Evolutionary conservation across 352 stramenopile species (phyloP).

Genomic region (Pythium dissotocum): DNA sequence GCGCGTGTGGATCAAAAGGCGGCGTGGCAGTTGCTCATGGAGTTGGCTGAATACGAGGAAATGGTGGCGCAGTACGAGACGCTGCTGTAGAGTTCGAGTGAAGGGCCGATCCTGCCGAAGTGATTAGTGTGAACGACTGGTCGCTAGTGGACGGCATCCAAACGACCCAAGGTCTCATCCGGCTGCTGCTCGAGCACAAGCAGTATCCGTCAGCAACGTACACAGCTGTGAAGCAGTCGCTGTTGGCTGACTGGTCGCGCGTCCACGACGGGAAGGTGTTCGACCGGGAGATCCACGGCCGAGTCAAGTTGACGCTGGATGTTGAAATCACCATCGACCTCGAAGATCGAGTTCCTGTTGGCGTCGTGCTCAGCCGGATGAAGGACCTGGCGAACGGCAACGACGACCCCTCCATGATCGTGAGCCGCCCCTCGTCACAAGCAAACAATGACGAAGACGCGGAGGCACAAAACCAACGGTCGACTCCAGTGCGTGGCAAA

Average conservation of each 20-base stretch:
- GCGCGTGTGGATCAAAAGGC: slow-evolving; percentile 13
- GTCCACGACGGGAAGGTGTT: slow-evolving; percentile 3
- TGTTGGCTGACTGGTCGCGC: slow-evolving; percentile 1
- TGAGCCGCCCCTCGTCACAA: too few relatives aligned
- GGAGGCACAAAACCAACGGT: too few relatives aligned
- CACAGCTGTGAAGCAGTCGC: background rate
- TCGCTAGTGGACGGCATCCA: too few relatives aligned
- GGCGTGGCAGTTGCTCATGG: slow-evolving; percentile 16
- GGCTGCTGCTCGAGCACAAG: slow-evolving; percentile 15
- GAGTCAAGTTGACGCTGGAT: slow-evolving; percentile 15
- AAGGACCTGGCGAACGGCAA: slow-evolving; percentile 15
- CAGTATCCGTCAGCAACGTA: slow-evolving; percentile 2
- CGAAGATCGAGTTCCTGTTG: slow-evolving; percentile 10
- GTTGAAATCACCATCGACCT: slow-evolving; percentile 8
- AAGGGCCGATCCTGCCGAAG: background rate
- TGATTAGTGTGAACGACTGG: background rate
- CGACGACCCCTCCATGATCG: background rate
- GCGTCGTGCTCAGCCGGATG: slow-evolving; percentile 13
- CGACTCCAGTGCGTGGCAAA: too few relatives aligned
- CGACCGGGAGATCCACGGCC: slow-evolving; percentile 4
- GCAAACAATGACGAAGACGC: too few relatives aligned
- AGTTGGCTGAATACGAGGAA: background rate
- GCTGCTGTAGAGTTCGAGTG: background rate
- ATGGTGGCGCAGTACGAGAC: slow-evolving; percentile 2
- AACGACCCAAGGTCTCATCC: slow-evolving; percentile 10